Conservation (phyloP, 176 grass and related monocot genomes). For the Poa pratensis region DNA sequence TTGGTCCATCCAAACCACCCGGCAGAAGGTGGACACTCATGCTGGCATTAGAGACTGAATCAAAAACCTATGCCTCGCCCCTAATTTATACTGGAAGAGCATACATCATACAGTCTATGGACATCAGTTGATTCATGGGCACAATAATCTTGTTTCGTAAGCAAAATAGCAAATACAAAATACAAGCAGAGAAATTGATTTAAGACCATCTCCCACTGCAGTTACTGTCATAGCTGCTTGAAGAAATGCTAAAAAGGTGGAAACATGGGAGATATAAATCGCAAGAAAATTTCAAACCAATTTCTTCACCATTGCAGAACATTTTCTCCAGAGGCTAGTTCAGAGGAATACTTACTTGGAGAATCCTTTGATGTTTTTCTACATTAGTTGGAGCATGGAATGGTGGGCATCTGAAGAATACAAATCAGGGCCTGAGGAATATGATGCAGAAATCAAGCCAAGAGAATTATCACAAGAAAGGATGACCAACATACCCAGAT, state of each 20-base stretch:
- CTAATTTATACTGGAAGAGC: constrained; percentile 16
- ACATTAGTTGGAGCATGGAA: constrained; percentile 68
- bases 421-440: not conserved
- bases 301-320: not conserved
- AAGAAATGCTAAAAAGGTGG: constrained; percentile 5
- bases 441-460: constrained; percentile 23
- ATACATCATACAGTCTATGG: not conserved
- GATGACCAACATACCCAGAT: constrained; percentile 60
- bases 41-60: not conserved
- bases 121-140: not conserved
- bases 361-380: constrained; percentile 70
- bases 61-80: not conserved
- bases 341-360: constrained; percentile 55
- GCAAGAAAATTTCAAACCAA: constrained; percentile 7
- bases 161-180: not conserved
- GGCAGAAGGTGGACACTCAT: not conserved
- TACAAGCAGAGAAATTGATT: not conserved
- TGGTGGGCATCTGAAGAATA: constrained; percentile 63
- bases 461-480: constrained; percentile 23
- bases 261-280: not conserved
- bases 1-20: constrained; percentile 28
- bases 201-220: not conserved
- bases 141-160: not conserved
- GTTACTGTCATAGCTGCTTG: not conserved
- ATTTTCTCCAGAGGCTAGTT: not conserved